phyloP scores from a whole-genome alignment of 495 filamentous ascomycete species.

The Aspergillus mulundensis region DNA sequence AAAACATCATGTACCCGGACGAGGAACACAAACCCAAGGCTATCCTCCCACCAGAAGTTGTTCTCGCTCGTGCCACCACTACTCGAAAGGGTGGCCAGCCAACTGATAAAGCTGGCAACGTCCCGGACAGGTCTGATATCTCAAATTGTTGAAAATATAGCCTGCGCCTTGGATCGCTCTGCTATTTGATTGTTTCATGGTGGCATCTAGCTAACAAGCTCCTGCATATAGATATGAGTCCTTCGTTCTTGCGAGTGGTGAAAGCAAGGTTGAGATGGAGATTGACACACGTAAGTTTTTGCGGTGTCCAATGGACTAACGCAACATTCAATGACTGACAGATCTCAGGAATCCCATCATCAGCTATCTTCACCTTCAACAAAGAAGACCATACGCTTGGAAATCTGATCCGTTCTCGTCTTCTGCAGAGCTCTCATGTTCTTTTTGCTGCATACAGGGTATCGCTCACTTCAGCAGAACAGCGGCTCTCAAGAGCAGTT shows the following conservation, averaged over 20 bases:
- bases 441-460: slow-evolving; percentile 86
- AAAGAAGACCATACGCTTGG: slow-evolving; percentile 97
- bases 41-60: slow-evolving; percentile 18
- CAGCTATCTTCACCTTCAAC: slow-evolving; percentile 83
- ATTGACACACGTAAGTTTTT: slow-evolving; percentile 73
- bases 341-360: slow-evolving; percentile 68
- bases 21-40: slow-evolving; percentile 7
- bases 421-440: slow-evolving; percentile 74
- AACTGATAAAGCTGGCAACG: slow-evolving; percentile 22
- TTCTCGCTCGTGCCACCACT: slow-evolving; percentile 13
- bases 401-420: slow-evolving; percentile 78
- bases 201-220: slow-evolving; percentile 16
- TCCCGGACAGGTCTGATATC: slow-evolving; percentile 24
- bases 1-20: slow-evolving; percentile 1
- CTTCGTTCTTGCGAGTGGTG: slow-evolving; percentile 77
- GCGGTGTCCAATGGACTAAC: neutral
- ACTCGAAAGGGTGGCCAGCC: slow-evolving; percentile 19
- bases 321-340: slow-evolving; percentile 5
- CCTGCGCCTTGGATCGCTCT: neutral
- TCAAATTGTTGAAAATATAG: neutral
- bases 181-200: neutral
- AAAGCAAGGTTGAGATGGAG: slow-evolving; percentile 87
- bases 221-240: slow-evolving; percentile 70
- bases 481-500: neutral
- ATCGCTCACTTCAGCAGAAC: slow-evolving; percentile 16